Evolutionary conservation across 2,329 filamentous ascomycete species (phyloP), one percentile per base, ranked within the genome.

Genomic region (Nemania sp.): DNA sequence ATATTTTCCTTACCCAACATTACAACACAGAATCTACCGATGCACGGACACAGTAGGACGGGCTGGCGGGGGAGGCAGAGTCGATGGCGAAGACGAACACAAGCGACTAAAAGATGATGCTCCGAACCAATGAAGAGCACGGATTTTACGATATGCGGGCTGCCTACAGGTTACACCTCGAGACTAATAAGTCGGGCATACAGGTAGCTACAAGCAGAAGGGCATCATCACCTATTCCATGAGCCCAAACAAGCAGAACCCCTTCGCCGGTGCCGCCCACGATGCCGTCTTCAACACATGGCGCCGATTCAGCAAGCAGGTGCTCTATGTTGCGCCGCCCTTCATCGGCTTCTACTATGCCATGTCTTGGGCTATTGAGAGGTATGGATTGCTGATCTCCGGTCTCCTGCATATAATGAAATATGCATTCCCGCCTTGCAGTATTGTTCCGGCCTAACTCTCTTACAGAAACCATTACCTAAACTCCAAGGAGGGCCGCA

Each of bases 261-360:
- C 94, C 72, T 87, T 97, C 74, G 93, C 93, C 72, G 93, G 93
- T 77, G 85, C 91, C 68, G 82, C 87, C 73, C 84, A 95, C 82
- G 92, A 91, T 74, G 95, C 94, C 78, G 84, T 98, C 85, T 98
- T 98, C 91, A 99, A 99, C 89, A 91, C 89, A 76, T 97, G 92
- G 88, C 91, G 96, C 82, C 90, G 96, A 78, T 92, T 92, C 83
- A 90, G 90, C 80, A 82, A 87, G 75, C 96, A 98, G 87, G 89
- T 97, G 75, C 89, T 98, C 75, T 99, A 94, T 88, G 90, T 94
- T 82, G 87, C 90, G 27, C 92, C 96, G 68, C 92, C 94, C 45
- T 84, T 97, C 75, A 77, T 96, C 72, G 81, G 86, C 74, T 94
- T 88, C 74, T 99, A 98, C 85, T 89, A 90, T 79, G 79, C 89